Evolutionary conservation across 1,284 basidiomycete genomes (phyloP), one percentile per base, ranked within the genome.

Genomic region (Rhizoctonia solani): DNA sequence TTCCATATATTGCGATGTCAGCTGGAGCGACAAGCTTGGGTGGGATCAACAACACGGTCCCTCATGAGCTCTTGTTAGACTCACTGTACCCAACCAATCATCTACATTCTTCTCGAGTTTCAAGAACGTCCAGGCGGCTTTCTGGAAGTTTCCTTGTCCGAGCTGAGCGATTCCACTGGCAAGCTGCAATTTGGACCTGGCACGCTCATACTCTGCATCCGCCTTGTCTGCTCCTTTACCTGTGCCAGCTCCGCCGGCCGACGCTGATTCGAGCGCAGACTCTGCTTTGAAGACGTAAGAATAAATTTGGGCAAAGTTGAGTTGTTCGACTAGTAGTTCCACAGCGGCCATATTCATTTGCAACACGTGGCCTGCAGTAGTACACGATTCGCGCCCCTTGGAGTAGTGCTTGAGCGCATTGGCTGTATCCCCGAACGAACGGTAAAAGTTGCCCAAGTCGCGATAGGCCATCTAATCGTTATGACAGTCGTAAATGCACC

Each of bases 231-330:
- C 71, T 21, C 71, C 47, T 6, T 75, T 70, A 54, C 66, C 72
- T 47, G 74, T 72, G 25, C 65, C 53, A 19, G 70, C 54, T 27
- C 67, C 67, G 42, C 67, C 65, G 6, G 78, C 72, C 3, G 77
- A 73, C 1, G 84, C 79, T 1, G 87, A 83, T 53, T 94, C 92
- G 29, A 95, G 80, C 0, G 93, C 90, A 0, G 89, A 86, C 67
- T 95, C 93, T 6, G 93, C 93, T 78, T 96, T 96, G 84, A 88
- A 92, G 46, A 94, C 86, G 74, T 94, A 95, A 2, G 90, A 92
- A 16, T 87, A 82, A 44, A 95, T 84, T 73, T 93, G 91, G 0
- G 87, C 79, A 76, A 90, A 94, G 76, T 92, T 92, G 69, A 85
- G 82, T 75, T 93, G 87, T 76, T 93, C 89, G 67, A 95, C 84